These are phyloP conservation scores for Gossypium thurberi DNA, from an alignment of 345 rosid genomes.

Conservation along the genomic window DNA sequence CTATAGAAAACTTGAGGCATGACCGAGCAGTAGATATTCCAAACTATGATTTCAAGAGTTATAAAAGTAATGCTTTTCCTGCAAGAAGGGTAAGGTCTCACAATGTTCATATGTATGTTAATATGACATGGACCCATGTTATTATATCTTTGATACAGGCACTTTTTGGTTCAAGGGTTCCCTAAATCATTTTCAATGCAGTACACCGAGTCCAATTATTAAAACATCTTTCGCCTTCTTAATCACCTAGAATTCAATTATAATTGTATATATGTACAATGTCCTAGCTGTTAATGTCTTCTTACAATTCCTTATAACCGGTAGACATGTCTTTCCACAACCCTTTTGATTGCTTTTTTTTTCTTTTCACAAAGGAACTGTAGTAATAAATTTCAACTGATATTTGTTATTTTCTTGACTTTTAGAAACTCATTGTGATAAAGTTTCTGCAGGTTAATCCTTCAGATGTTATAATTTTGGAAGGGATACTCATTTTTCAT, in stretches of 20 bases:
- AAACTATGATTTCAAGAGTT: conserved; percentile 87
- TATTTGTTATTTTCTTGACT: not conserved
- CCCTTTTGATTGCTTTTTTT: not conserved
- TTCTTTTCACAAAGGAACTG: not conserved
- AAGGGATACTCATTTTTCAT: conserved; percentile 91
- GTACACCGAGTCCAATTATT: not conserved
- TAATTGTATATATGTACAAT: not conserved
- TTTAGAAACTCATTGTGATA: conserved; percentile 3
- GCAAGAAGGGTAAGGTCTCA: conserved; percentile 54
- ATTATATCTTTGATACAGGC: not conserved
- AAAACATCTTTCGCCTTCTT: not conserved
- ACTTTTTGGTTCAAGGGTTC: not conserved
- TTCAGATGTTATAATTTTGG: conserved; percentile 85
- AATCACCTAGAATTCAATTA: not conserved
- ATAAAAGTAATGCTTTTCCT: conserved; percentile 49
- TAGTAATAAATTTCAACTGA: not conserved
- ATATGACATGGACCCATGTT: conserved; percentile 1
- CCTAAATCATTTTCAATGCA: not conserved
- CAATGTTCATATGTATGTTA: not conserved
- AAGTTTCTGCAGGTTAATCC: conserved; percentile 73
- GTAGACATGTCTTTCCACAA: not conserved
- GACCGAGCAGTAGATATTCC: conserved; percentile 91
- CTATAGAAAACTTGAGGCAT: conserved; percentile 85
- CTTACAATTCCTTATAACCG: not conserved
- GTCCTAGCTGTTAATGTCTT: not conserved